Conservation (phyloP, 352 stramenopile species). For the Globisporangium okanoganense region DNA sequence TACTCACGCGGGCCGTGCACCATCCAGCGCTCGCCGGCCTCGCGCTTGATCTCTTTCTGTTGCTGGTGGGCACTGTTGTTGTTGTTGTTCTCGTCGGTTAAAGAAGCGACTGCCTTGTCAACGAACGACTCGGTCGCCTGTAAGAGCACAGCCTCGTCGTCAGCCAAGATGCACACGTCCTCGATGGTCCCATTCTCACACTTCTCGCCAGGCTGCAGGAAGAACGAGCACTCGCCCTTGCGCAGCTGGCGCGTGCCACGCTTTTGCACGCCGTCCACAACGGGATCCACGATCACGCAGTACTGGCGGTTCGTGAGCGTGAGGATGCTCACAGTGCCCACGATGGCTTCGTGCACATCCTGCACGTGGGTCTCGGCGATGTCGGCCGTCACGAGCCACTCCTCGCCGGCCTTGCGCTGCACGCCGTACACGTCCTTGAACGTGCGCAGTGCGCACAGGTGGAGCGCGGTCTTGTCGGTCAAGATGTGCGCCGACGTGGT, state of each 20-base stretch:
- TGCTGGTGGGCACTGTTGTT: slow-evolving; percentile 19
- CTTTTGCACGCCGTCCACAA: slow-evolving; percentile 62
- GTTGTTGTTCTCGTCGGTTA: slow-evolving; percentile 1
- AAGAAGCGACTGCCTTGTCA: slow-evolving; percentile 20
- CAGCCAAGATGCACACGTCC: slow-evolving; percentile 61
- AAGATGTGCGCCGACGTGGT: slow-evolving; percentile 60
- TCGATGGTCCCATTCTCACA: slow-evolving; percentile 60
- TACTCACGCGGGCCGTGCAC: slow-evolving; percentile 76
- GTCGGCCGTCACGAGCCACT: slow-evolving; percentile 74
- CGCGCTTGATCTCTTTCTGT: slow-evolving; percentile 38
- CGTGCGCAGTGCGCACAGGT: slow-evolving; percentile 60
- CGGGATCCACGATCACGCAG: slow-evolving; percentile 72
- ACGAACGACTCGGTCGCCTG: slow-evolving; percentile 67
- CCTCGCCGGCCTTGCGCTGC: slow-evolving; percentile 67
- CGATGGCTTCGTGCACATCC: slow-evolving; percentile 73
- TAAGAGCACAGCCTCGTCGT: slow-evolving; percentile 77
- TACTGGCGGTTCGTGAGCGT: slow-evolving; percentile 81
- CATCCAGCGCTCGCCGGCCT: slow-evolving; percentile 79
- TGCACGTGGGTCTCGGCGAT: slow-evolving; percentile 73
- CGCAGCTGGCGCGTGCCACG: slow-evolving; percentile 67
- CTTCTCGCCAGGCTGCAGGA: slow-evolving; percentile 58
- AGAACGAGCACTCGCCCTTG: slow-evolving; percentile 72
- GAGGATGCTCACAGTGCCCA: slow-evolving; percentile 51
- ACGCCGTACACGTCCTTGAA: slow-evolving; percentile 76
- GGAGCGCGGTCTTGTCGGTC: slow-evolving; percentile 57